A percentile compares a stretch with the other conserved stretches of the same genome.
Evolutionary conservation across 108 stramenopile species (phyloP).

Genomic region (Asterionellopsis glacialis): DNA sequence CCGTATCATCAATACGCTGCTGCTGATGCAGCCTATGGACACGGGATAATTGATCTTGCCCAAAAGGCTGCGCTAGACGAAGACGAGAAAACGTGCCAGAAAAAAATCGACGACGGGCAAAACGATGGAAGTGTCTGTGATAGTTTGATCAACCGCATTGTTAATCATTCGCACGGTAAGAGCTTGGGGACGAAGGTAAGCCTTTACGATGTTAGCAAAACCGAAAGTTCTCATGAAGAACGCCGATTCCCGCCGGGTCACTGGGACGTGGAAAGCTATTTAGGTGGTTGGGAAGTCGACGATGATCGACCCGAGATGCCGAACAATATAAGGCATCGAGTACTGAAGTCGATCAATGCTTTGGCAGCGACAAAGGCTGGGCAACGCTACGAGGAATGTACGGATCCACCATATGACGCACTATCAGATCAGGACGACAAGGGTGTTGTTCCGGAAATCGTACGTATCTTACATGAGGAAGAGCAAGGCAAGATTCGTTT

Average conservation of each 20-base stretch:
- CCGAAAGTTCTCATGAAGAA: constrained; percentile 26
- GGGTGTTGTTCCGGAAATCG: constrained; percentile 69
- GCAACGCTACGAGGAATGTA: constrained; percentile 88
- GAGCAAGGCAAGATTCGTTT: constrained; percentile 40
- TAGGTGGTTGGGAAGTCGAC: constrained; percentile 45
- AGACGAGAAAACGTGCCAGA: constrained; percentile 64
- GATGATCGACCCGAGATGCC: constrained; percentile 13
- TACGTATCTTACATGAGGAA: constrained; percentile 61
- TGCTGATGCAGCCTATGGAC: constrained; percentile 82
- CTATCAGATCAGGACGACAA: constrained; percentile 85
- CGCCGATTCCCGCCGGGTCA: constrained; percentile 86
- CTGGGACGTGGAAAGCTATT: constrained; percentile 78
- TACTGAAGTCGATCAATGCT: constrained; percentile 82
- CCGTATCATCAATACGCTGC: constrained; percentile 90
- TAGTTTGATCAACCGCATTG: constrained; percentile 67
- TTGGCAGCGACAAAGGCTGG: constrained; percentile 44
- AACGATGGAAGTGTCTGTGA: constrained; percentile 55
- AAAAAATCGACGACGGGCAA: constrained; percentile 43
- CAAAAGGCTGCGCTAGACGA: constrained; percentile 65
- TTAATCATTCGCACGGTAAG: constrained; percentile 49
- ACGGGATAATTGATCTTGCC: constrained; percentile 73
- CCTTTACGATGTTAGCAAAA: constrained; percentile 58
- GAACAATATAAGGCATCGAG: constrained; percentile 11
- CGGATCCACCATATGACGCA: constrained; percentile 90
- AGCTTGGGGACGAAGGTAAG: constrained; percentile 14